Conservation (phyloP, 1,284 basidiomycete genomes). For the Taiwanofungus camphoratus region DNA sequence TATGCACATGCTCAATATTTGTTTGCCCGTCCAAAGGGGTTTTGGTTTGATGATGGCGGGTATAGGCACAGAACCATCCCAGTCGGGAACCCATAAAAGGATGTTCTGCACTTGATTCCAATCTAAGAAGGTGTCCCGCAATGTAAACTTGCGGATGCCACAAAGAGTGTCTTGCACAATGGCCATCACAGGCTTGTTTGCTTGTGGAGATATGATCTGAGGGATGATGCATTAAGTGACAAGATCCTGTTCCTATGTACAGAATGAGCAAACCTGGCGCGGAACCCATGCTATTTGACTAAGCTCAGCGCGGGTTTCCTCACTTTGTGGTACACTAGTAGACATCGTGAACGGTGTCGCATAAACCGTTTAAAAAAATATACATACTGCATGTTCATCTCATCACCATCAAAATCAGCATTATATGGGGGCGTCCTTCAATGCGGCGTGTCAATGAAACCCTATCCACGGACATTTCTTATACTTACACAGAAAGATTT, state of each 20-base stretch:
- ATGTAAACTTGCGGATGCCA: conserved; percentile 95
- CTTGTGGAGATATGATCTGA: conserved; percentile 98
- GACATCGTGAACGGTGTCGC: conserved; percentile 8
- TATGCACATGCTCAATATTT: conserved; percentile 90
- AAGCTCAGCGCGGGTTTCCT: conserved; percentile 98
- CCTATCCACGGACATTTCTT: not conserved
- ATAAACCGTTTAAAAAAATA: not conserved
- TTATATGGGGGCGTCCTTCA: conserved; percentile 83
- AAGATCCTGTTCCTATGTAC: not conserved
- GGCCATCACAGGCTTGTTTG: conserved; percentile 99
- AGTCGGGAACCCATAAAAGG: conserved; percentile 94
- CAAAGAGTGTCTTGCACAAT: conserved; percentile 99
- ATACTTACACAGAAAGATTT: conserved; percentile 89
- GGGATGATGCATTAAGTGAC: not conserved
- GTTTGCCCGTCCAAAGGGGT: conserved; percentile 97
- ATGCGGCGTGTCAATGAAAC: conserved; percentile 12
- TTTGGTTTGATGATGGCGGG: conserved; percentile 97
- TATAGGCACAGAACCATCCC: conserved; percentile 91
- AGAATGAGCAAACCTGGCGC: conserved; percentile 62
- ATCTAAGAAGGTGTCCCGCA: conserved; percentile 91
- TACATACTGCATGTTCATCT: conserved; percentile 99
- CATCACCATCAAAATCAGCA: conserved; percentile 99
- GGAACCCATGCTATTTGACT: conserved; percentile 99
- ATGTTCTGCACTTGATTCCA: conserved; percentile 96
- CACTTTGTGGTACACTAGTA: conserved; percentile 89